These are phyloP conservation scores for Antarctomyces pellizariae DNA, from an alignment of 495 filamentous ascomycete genomes.

Conservation along the genomic window DNA sequence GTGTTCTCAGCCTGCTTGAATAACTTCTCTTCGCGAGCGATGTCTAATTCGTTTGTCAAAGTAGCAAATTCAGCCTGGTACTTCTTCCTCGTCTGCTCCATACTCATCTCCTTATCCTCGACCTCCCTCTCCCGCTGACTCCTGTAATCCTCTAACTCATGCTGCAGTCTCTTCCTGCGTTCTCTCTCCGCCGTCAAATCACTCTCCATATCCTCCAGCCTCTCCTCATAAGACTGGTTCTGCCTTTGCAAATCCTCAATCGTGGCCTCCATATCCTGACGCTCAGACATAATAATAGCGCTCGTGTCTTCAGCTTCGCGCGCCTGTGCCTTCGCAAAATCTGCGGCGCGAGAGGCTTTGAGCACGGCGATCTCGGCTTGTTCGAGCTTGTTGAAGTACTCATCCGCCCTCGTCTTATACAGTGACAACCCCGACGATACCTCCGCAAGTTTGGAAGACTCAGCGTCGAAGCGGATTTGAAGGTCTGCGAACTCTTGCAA, in stretches of 20 bases:
- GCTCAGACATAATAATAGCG: conserved; percentile 74
- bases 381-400: conserved; percentile 95
- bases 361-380: conserved; percentile 90
- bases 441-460: conserved; percentile 66
- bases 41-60: conserved; percentile 74
- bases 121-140: conserved; percentile 87
- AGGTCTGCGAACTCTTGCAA: conserved; percentile 84
- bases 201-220: conserved; percentile 74
- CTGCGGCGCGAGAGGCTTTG: conserved; percentile 76
- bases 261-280: conserved; percentile 67
- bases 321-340: conserved; percentile 75
- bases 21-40: conserved; percentile 66
- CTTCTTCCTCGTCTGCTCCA: conserved; percentile 95
- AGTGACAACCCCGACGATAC: conserved; percentile 60
- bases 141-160: conserved; percentile 94
- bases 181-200: conserved; percentile 73
- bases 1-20: conserved; percentile 39
- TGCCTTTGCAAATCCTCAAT: conserved; percentile 82
- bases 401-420: conserved; percentile 84
- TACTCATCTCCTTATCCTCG: conserved; percentile 85
- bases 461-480: conserved; percentile 78
- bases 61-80: conserved; percentile 84
- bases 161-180: conserved; percentile 84
- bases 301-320: conserved; percentile 80
- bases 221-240: conserved; percentile 72